Percentiles rank a stretch among this genome's conserved stretches.
phyloP scores from a whole-genome alignment of 768 basidiomycete genomes.

The Dictyophora rubrovolvata region DNA sequence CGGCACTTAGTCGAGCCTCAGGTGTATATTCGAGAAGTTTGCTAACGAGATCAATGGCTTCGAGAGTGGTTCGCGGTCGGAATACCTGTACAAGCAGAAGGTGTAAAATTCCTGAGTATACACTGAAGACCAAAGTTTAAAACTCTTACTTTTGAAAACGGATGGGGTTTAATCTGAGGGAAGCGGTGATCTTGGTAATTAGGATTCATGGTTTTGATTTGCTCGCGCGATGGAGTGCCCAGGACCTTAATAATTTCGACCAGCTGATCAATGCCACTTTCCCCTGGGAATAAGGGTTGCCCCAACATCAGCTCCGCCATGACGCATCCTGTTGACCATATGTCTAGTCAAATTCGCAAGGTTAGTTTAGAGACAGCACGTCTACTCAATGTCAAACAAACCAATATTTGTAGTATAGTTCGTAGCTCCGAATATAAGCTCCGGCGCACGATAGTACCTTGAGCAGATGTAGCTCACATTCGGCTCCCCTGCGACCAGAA shows the following conservation, averaged over 20 bases:
- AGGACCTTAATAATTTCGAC: slow-evolving; percentile 99
- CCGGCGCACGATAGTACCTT: slow-evolving; percentile 97
- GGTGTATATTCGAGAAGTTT: slow-evolving; percentile 98
- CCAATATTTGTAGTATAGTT: slow-evolving; percentile 99
- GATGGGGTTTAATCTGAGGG: slow-evolving; percentile 99
- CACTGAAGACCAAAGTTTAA: slow-evolving; percentile 4
- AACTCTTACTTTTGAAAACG: slow-evolving; percentile 77
- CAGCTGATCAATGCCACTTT: slow-evolving; percentile 97
- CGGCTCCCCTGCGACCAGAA: slow-evolving; percentile 93
- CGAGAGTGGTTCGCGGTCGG: slow-evolving; percentile 90
- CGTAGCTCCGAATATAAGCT: slow-evolving; percentile 98
- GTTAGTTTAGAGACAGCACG: background rate
- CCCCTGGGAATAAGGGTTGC: slow-evolving; percentile 97
- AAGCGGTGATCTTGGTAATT: slow-evolving; percentile 99
- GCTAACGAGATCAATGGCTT: slow-evolving; percentile 92
- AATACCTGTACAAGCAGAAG: slow-evolving; percentile 59
- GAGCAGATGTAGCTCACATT: slow-evolving; percentile 99
- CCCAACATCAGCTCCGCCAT: slow-evolving; percentile 99
- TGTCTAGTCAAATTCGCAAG: slow-evolving; percentile 43
- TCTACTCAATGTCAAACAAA: slow-evolving; percentile 28
- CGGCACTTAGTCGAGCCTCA: slow-evolving; percentile 76
- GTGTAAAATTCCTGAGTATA: background rate
- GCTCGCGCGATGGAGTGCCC: slow-evolving; percentile 94
- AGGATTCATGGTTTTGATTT: slow-evolving; percentile 99
- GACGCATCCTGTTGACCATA: slow-evolving; percentile 99